phyloP scores from a whole-genome alignment of 2,329 filamentous ascomycete species.

The Fusarium albidum region DNA sequence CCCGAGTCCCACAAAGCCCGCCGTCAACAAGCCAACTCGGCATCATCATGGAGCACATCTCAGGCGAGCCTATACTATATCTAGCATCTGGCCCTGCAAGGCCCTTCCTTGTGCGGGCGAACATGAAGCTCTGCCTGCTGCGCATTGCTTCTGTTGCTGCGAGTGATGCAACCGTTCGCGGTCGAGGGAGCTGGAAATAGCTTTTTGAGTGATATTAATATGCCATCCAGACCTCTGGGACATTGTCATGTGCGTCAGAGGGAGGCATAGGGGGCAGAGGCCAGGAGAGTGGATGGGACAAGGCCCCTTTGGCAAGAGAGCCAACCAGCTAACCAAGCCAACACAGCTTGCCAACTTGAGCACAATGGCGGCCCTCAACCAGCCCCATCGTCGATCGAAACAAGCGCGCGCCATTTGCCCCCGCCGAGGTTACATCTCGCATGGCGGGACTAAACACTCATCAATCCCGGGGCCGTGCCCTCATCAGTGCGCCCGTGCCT shows the following conservation, averaged over 20 bases:
- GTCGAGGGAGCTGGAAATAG: neutral
- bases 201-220: neutral
- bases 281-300: neutral
- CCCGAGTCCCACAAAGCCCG: neutral
- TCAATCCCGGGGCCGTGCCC: neutral
- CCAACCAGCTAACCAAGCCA: too few relatives aligned
- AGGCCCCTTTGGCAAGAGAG: neutral
- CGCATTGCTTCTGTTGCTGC: neutral
- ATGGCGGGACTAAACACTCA: neutral
- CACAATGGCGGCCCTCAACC: neutral
- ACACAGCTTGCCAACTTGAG: neutral
- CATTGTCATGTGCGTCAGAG: neutral
- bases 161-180: neutral
- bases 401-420: conserved; percentile 7
- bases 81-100: conserved; percentile 3
- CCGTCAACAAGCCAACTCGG: neutral
- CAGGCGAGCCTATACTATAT: conserved; percentile 4
- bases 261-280: neutral
- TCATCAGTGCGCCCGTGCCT: neutral
- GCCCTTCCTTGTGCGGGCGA: neutral
- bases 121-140: too few relatives aligned
- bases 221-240: neutral
- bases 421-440: conserved; percentile 9
- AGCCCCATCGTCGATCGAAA: neutral
- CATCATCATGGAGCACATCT: conserved; percentile 1